phyloP scores from a whole-genome alignment of 1,139 yeast species.

The Protomyces lactucae-debilis region DNA sequence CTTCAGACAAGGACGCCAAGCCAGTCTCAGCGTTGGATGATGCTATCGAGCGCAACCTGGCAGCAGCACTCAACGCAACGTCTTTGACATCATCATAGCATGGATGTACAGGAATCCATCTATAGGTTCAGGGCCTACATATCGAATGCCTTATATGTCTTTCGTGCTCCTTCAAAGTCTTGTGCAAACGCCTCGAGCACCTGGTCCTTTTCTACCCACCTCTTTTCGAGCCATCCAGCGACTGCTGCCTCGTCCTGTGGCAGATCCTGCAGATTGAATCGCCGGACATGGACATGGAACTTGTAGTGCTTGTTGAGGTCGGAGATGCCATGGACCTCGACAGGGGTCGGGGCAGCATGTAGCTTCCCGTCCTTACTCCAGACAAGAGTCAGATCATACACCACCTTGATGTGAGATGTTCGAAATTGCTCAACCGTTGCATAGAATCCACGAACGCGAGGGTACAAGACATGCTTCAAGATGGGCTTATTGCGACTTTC shows the following conservation, averaged over 20 bases:
- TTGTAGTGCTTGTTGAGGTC: slow-evolving; percentile 41
- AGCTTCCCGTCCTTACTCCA: slow-evolving; percentile 46
- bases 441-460: slow-evolving; percentile 41
- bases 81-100: background rate
- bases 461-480: slow-evolving; percentile 48
- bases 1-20: slow-evolving; percentile 43
- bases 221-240: slow-evolving; percentile 36
- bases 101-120: too few species aligned
- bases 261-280: slow-evolving; percentile 43
- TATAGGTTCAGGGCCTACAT: background rate
- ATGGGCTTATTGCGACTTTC: slow-evolving; percentile 43
- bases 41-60: slow-evolving; percentile 38
- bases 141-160: background rate
- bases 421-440: slow-evolving; percentile 37
- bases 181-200: slow-evolving; percentile 12
- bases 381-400: slow-evolving; percentile 44
- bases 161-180: background rate
- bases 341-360: slow-evolving; percentile 48
- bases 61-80: slow-evolving; percentile 33
- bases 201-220: slow-evolving; percentile 35
- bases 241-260: slow-evolving; percentile 28
- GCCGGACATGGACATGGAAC: slow-evolving; percentile 50
- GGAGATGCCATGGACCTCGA: slow-evolving; percentile 51
- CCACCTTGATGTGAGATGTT: slow-evolving; percentile 34
- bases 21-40: slow-evolving; percentile 54